Base-by-base conservation (phyloP, 495 filamentous ascomycete species). In the Choiromyces venosus region DNA sequence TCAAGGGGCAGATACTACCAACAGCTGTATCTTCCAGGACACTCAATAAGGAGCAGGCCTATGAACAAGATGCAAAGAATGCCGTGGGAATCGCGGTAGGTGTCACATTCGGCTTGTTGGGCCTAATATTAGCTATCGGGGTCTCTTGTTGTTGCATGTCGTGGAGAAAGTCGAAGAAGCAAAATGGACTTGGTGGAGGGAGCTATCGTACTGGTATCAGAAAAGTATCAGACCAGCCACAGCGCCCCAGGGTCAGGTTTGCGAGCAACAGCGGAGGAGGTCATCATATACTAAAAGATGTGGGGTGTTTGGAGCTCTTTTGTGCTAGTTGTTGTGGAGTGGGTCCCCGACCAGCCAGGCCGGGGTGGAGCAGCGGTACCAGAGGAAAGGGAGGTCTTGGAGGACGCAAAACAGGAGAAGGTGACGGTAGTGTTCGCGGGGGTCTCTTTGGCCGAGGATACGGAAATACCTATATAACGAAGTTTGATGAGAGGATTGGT, bases 61-160 rank as follows among this genome's bases (percentile, higher is more conserved):
- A 75, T 35, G 37, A 66, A 21, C 19, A 37, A 38, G 74, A 69
- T 42, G 38, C 74, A 36, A 73, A 66, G 6, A 66, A 67, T 66
- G 66, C 74, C 37, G 44, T 77, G n/a, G 19, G 40, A 33, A 70
- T 77, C 38, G 36, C 42, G 25, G 40, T 77, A 16, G 70, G 75
- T 37, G 6, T 77, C 21, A 21, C 69, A 1, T 73, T 77, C n/a
- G 70, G 75, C 14, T 38, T 77, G 25, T 33, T 52, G 7, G 36
- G 25, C 7, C 70, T 67, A 6, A 29, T 69, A n/a, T 8, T 73
- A 2, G 1, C 65, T 36, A 7, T 77, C 8, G 56, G 29, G 14
- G 25, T 52, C 19, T 21, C 72, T n/a, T 77, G 65, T 39, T 73
- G 66, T 29, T n/a, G 44, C 18, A 12, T 52, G 19, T 64, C 40